Evolutionary conservation across 306 rosid genomes (phyloP), one percentile per base, ranked within the genome.

Genomic region (Malus sieversii): DNA sequence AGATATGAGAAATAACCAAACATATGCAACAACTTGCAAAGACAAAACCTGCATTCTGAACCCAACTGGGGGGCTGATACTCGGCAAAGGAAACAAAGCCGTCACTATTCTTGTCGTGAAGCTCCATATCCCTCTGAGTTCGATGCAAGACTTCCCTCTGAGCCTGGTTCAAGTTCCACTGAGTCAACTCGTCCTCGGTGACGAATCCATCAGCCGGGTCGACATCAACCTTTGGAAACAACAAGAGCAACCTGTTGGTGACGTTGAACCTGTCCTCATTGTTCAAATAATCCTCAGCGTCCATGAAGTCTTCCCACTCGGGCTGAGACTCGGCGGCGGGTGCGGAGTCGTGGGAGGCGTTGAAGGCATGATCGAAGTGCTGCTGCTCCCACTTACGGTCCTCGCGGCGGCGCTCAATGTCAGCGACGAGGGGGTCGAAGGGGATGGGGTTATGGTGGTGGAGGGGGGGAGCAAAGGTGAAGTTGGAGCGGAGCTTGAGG

Each of bases 31-130:
- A 64, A 64, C 33, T 30, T 64, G 8, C 23, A 63, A 63, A 63
- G 68, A 18, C 38, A 18, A 48, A 27, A 92, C 96, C 97, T 85
- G 96, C 71, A 86, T 80, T 87, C 53, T 78, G 88, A 79, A 84
- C 89, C 97, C 97, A 95, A 59, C 84, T 85, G 10, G 97, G 98
- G 52, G 98, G 98, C 63, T 92, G 88, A 25, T 95, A 95, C 93
- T 95, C 98, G 2, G 95, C 80, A 51, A 92, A 95, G 0, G 97
- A 95, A 73, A 95, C 82, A 57, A 84, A 78, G 7, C 87, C 93
- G 63, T 95, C 97, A 30, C 48, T 90, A 68, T 92, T 89, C 86
- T 95, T 92, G 53, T 95, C 98, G 20, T 95, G 97, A 67, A 86
- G 80, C 67, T 95, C 98, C 92, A 95, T 71, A 33, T 95, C 98